A percentile compares a stretch with the other conserved stretches of the same genome.
Conservation (phyloP, 202 grass and related monocot species). For the Dendrocalamus latiflorus region DNA sequence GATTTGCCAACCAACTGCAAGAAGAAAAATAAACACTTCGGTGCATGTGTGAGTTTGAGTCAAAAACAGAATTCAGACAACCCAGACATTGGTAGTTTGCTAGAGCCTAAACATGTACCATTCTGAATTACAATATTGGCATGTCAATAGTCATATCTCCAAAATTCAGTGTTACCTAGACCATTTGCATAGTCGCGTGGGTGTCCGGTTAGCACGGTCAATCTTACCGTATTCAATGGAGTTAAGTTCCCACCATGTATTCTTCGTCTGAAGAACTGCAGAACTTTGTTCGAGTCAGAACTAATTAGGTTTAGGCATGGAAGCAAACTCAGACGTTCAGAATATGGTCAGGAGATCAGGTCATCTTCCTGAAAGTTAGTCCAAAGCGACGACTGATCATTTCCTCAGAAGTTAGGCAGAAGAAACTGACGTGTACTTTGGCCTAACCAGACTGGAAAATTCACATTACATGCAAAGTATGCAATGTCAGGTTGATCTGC, state of each 20-base stretch:
- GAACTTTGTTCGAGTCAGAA: not conserved
- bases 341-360: not conserved
- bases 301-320: conserved; percentile 5
- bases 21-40: not conserved
- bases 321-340: not conserved
- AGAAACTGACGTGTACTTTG: not conserved
- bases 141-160: not conserved
- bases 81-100: not conserved
- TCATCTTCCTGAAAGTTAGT: conserved; percentile 1
- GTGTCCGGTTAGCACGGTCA: not conserved
- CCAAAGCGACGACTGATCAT: not conserved
- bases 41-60: not conserved
- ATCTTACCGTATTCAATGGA: not conserved
- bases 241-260: not conserved
- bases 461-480: not conserved
- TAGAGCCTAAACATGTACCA: not conserved
- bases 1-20: not conserved
- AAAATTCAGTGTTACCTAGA: not conserved
- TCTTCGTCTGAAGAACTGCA: not conserved
- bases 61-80: not conserved
- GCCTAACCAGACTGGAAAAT: not conserved
- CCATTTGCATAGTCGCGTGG: not conserved
- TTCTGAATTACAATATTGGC: not conserved
- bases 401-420: not conserved
- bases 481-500: not conserved